phyloP scores from a whole-genome alignment of 176 grass and related monocot genomes.

The Eragrostis curvula region DNA sequence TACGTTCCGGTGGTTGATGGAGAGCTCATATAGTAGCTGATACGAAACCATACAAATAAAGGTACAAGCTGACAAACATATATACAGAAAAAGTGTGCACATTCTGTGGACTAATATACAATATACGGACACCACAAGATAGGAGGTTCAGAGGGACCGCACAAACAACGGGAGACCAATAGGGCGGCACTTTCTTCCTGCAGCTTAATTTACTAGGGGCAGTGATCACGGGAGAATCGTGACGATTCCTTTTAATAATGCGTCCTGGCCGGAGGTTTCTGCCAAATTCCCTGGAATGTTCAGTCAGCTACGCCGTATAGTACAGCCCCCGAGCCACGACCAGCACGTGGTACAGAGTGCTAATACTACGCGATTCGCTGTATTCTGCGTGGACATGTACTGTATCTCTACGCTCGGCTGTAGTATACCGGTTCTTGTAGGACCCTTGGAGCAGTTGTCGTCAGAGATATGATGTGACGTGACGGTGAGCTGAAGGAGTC shows the following conservation, averaged over 20 bases:
- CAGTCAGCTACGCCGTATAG: neutral
- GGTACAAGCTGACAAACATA: neutral
- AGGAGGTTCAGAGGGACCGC: neutral
- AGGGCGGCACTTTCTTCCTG: neutral
- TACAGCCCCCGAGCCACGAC: neutral
- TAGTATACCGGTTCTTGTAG: neutral
- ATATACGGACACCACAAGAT: neutral
- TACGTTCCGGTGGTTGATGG: neutral
- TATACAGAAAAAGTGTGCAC: neutral
- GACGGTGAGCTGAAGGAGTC: slow-evolving; percentile 1
- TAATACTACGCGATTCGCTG: neutral
- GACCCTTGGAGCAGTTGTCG: neutral
- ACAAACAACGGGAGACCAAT: neutral
- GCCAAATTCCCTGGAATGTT: neutral
- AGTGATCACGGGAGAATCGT: neutral
- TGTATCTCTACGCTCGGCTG: neutral
- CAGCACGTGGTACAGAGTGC: neutral
- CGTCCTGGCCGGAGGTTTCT: neutral
- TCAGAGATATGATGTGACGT: slow-evolving; percentile 1
- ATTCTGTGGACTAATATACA: too few relatives aligned
- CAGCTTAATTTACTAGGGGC: neutral
- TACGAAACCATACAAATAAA: neutral
- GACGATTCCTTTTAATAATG: neutral
- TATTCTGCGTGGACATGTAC: neutral
- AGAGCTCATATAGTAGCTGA: neutral